These are phyloP conservation scores for Tubosaeta sp. DNA, from an alignment of 768 basidiomycete genomes.

Conservation along the genomic window DNA sequence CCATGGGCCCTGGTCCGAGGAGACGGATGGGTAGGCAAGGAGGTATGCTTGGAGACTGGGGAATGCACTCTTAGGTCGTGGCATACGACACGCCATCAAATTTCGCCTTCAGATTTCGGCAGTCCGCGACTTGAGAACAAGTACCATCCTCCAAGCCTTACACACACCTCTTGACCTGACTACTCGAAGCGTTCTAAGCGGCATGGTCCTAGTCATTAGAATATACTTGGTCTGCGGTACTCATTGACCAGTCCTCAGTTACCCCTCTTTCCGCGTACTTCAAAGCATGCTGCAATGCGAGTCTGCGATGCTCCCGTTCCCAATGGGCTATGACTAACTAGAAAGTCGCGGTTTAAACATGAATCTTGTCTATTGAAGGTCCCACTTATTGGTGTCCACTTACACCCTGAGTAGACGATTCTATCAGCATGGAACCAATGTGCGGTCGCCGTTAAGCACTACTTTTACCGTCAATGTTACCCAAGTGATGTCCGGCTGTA, in stretches of 20 bases:
- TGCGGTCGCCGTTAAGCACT: background rate
- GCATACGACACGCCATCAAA: background rate
- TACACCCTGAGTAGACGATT: background rate
- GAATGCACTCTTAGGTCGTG: constrained; percentile 39
- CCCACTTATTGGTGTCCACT: background rate
- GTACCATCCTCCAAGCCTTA: background rate
- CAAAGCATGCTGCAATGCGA: too few relatives aligned
- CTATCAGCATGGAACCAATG: background rate
- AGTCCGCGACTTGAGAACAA: background rate
- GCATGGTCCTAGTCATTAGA: background rate
- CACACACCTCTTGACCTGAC: background rate
- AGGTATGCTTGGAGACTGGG: constrained; percentile 51
- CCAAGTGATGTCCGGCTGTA: too few relatives aligned
- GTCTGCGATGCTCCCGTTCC: too few relatives aligned
- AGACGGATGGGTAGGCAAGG: constrained; percentile 49
- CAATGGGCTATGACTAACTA: background rate
- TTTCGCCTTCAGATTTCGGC: too few relatives aligned
- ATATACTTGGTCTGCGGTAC: background rate
- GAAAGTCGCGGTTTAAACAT: background rate
- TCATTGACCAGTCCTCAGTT: background rate
- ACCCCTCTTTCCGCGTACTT: background rate
- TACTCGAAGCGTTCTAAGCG: background rate
- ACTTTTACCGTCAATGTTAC: too few relatives aligned
- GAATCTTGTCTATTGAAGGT: background rate
- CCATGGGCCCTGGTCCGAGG: constrained; percentile 41